Evolutionary conservation across 129 eudicot genomes (phyloP).

Genomic region (Cynara cardunculus): DNA sequence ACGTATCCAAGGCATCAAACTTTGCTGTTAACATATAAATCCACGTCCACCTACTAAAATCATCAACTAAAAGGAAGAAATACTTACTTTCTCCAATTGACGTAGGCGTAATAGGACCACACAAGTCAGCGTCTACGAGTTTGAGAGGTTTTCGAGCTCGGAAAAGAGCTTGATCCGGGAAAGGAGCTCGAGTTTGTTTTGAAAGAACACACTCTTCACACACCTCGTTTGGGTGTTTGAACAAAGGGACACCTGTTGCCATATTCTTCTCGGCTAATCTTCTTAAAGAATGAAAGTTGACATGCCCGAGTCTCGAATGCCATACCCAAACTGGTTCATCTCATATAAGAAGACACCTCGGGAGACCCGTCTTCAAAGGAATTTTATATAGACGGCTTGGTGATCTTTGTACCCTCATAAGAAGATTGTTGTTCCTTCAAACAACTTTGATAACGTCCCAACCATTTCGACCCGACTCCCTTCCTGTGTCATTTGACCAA

Average conservation of each 20-base stretch:
- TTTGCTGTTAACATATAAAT: no score
- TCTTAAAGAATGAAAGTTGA: background rate
- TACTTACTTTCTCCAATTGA: no score
- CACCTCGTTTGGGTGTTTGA: no score
- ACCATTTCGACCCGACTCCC: background rate
- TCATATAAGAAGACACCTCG: background rate
- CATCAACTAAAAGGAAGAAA: no score
- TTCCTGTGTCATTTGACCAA: background rate
- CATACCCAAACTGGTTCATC: background rate
- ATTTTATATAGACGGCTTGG: background rate
- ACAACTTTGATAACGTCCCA: no score
- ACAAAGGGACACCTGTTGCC: no score
- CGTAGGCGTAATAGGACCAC: no score
- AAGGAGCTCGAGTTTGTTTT: background rate
- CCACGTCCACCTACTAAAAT: no score
- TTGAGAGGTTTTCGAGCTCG: background rate
- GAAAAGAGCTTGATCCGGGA: background rate
- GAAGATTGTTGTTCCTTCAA: background rate
- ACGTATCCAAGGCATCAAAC: no score
- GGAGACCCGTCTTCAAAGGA: background rate
- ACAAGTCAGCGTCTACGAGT: no score
- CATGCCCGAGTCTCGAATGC: constrained; percentile 6
- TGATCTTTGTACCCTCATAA: background rate
- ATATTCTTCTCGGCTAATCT: background rate
- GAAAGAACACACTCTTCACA: constrained; percentile 5